Evolutionary conservation across 2,329 filamentous ascomycete genomes (phyloP).

Genomic region (Talaromyces verruculosus): DNA sequence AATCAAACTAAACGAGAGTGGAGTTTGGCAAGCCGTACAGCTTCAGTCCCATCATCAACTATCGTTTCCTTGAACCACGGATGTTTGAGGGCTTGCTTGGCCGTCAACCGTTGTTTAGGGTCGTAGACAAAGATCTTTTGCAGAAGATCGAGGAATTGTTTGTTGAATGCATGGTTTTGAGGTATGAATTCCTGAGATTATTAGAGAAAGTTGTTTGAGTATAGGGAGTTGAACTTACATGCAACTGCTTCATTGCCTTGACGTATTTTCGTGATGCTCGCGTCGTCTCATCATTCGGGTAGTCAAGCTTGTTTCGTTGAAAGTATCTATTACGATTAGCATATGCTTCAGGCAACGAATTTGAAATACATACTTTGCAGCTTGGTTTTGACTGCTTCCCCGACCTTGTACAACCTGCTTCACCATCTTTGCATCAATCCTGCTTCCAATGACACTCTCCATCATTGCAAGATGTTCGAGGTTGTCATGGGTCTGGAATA

Average conservation of each 20-base stretch:
- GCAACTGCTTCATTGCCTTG: constrained; percentile 64
- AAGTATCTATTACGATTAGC: constrained; percentile 54
- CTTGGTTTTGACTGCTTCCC: constrained; percentile 52
- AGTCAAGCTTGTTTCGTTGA: constrained; percentile 58
- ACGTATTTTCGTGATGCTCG: constrained; percentile 66
- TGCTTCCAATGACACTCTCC: constrained; percentile 61
- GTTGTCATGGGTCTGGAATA: constrained; percentile 69
- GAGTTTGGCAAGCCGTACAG: constrained; percentile 51
- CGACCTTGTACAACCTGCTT: constrained; percentile 53
- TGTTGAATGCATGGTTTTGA: constrained; percentile 59
- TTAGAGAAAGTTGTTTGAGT: not conserved
- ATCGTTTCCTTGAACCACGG: constrained; percentile 66
- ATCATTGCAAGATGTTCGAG: constrained; percentile 69
- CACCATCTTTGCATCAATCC: constrained; percentile 57
- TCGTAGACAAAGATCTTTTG: constrained; percentile 66
- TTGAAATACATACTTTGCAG: constrained; percentile 53
- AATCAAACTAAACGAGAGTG: constrained; percentile 14
- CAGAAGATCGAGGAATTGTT: constrained; percentile 62
- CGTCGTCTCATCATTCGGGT: constrained; percentile 63
- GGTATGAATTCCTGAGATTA: constrained; percentile 60
- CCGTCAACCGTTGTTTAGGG: constrained; percentile 63
- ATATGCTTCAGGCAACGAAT: constrained; percentile 16
- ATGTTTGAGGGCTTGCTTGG: constrained; percentile 64
- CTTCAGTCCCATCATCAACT: constrained; percentile 66
- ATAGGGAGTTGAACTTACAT: constrained; percentile 44